Base-by-base conservation (phyloP, 73 alveolate species). In the Uronychia binucleata region DNA sequence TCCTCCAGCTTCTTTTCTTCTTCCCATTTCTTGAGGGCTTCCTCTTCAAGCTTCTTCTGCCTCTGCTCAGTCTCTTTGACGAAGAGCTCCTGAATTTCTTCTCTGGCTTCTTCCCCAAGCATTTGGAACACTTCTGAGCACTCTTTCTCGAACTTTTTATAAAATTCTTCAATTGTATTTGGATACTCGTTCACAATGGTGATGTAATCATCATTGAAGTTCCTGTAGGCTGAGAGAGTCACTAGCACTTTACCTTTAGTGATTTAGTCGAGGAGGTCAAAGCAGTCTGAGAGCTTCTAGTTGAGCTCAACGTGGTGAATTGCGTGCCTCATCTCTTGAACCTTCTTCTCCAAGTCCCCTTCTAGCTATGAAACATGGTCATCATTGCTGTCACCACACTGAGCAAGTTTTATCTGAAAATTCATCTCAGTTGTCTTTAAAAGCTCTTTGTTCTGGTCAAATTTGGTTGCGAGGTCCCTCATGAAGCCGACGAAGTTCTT, bases 231-330 rank as follows among this genome's bases (percentile, higher is more conserved):
- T n/a, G n/a, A n/a, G n/a, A n/a, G n/a, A n/a, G n/a, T n/a, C n/a
- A n/a, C n/a, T n/a, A n/a, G n/a, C n/a, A n/a, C n/a, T n/a, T n/a
- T n/a, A n/a, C n/a, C n/a, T 30, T 80, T 57, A 13, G 96, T 90
- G 59, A 93, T 93, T 28, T 74, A 32, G 74, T 93, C 97, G 28
- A 93, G 57, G 77, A 86, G 58, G 34, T 81, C 93, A 77, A 90
- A 93, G 67, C 95, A 93, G 26, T 86, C 87, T 28, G 80, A 57
- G 26, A 93, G 89, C 67, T 80, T 80, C 59, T 90, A 87, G 59
- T 93, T 91, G 30, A 93, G 93, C 76, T 90, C 94, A 26, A 84
- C 93, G 57, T 84, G 94, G 58, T 91, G 93, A 26, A 93, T 86
- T 19, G 97, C 91, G 76, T 87, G 77, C 33, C 87, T 79, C 93